Evolutionary conservation across 371 early-diverging fungal species (phyloP).

Genomic region (Mortierella sp.): DNA sequence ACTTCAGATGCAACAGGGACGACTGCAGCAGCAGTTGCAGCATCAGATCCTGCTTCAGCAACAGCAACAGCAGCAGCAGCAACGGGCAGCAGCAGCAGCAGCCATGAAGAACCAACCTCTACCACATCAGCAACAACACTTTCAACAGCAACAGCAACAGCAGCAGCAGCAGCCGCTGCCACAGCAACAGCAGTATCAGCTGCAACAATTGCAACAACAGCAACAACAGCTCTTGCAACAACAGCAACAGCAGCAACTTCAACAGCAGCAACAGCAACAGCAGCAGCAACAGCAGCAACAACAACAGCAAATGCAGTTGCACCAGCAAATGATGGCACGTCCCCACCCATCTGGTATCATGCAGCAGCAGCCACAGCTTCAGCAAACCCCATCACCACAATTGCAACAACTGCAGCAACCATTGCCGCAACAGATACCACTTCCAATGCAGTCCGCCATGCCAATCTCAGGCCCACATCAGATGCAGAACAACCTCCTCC

Average conservation of each 20-base stretch:
- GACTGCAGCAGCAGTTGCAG: constrained; percentile 23
- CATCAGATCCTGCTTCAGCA: constrained; percentile 13
- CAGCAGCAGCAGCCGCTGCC: constrained; percentile 25
- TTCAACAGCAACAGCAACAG: constrained; percentile 8
- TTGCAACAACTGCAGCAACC: constrained; percentile 17
- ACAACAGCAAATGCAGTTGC: constrained; percentile 25
- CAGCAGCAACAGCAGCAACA: constrained; percentile 35
- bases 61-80: constrained; percentile 30
- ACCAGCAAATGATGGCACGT: constrained; percentile 29
- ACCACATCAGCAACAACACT: constrained; percentile 15
- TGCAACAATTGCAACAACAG: constrained; percentile 24
- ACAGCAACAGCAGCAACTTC: constrained; percentile 26
- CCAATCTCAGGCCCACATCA: constrained; percentile 32
- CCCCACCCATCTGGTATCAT: neutral
- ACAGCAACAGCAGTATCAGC: constrained; percentile 24
- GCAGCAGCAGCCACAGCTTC: constrained; percentile 11
- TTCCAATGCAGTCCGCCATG: constrained; percentile 14
- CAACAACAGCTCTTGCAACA: constrained; percentile 14
- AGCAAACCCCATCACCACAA: constrained; percentile 5
- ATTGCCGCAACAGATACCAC: constrained; percentile 13
- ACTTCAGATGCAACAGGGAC: constrained; percentile 22
- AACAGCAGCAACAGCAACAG: constrained; percentile 18
- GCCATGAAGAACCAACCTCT: too few species aligned
- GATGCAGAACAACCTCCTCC: constrained; percentile 30
- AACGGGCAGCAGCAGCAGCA: constrained; percentile 11